A percentile compares a stretch with the other conserved stretches of the same genome.
phyloP scores from a whole-genome alignment of 2,329 filamentous ascomycete species.

The Escovopsis weberi region DNA sequence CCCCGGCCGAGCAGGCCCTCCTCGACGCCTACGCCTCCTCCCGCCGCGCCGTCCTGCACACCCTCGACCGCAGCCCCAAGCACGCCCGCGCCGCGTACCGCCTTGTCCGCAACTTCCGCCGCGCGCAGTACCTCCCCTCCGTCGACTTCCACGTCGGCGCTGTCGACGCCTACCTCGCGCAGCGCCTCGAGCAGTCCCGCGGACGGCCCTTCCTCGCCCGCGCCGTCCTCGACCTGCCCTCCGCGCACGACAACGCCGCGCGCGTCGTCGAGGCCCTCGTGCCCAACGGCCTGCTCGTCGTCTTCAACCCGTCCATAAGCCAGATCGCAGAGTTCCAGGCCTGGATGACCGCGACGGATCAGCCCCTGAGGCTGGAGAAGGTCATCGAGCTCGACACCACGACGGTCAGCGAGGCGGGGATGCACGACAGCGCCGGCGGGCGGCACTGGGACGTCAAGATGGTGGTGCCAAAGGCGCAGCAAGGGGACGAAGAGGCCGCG shows the following conservation, averaged over 20 bases:
- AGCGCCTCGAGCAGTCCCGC: slow-evolving; percentile 28
- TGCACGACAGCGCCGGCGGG: slow-evolving; percentile 34
- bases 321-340: slow-evolving; percentile 51
- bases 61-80: slow-evolving; percentile 48
- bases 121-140: slow-evolving; percentile 53
- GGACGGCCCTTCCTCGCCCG: slow-evolving; percentile 51
- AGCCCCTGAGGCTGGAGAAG: slow-evolving; percentile 42
- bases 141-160: slow-evolving; percentile 61
- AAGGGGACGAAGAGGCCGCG: slow-evolving; percentile 7
- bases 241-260: slow-evolving; percentile 33
- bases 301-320: slow-evolving; percentile 67
- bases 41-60: slow-evolving; percentile 59
- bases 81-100: slow-evolving; percentile 51
- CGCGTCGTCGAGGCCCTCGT: slow-evolving; percentile 43
- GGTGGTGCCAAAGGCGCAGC: slow-evolving; percentile 17
- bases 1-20: slow-evolving; percentile 15
- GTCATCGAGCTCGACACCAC: slow-evolving; percentile 41
- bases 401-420: slow-evolving; percentile 24
- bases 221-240: slow-evolving; percentile 60
- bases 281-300: slow-evolving; percentile 47
- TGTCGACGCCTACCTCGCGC: slow-evolving; percentile 46
- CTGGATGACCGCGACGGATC: slow-evolving; percentile 32
- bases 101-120: slow-evolving; percentile 51
- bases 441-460: slow-evolving; percentile 50
- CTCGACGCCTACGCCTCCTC: slow-evolving; percentile 31